Conservation (phyloP, 257 asterid species). For the Penstemon newberryi region DNA sequence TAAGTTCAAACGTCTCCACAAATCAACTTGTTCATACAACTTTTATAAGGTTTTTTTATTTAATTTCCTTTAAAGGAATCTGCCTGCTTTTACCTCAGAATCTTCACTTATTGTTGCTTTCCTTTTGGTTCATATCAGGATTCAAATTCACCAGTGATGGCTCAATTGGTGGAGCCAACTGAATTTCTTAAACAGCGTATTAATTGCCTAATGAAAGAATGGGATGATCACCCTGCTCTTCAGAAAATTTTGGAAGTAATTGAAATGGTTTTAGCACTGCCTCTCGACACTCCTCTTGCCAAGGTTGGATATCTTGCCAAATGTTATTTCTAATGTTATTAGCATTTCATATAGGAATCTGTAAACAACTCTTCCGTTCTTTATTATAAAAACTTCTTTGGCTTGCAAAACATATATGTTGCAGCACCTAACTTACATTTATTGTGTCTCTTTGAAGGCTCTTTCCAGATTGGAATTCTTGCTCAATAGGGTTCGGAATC, state of each 20-base stretch:
- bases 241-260: slow-evolving; percentile 61
- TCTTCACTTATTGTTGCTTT: background rate
- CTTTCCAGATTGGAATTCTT: slow-evolving; percentile 81
- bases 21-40: slow-evolving; percentile 53
- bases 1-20: slow-evolving; percentile 41
- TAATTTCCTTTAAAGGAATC: slow-evolving; percentile 2
- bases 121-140: slow-evolving; percentile 45
- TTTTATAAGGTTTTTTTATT: slow-evolving; percentile 26
- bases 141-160: slow-evolving; percentile 55
- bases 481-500: slow-evolving; percentile 52
- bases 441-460: slow-evolving; percentile 47
- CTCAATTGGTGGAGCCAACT: slow-evolving; percentile 70
- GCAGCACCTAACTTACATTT: slow-evolving; percentile 42
- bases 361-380: background rate
- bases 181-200: slow-evolving; percentile 54
- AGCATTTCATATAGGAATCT: background rate
- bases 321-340: slow-evolving; percentile 44
- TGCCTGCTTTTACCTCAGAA: background rate
- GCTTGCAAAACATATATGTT: slow-evolving; percentile 27
- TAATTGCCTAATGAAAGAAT: slow-evolving; percentile 50
- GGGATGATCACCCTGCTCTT: slow-evolving; percentile 73
- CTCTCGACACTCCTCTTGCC: slow-evolving; percentile 80
- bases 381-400: background rate
- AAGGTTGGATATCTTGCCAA: slow-evolving; percentile 82
- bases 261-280: slow-evolving; percentile 83